Evolutionary conservation across 1,139 yeast species (phyloP).

Genomic region (Diutina siamensis): DNA sequence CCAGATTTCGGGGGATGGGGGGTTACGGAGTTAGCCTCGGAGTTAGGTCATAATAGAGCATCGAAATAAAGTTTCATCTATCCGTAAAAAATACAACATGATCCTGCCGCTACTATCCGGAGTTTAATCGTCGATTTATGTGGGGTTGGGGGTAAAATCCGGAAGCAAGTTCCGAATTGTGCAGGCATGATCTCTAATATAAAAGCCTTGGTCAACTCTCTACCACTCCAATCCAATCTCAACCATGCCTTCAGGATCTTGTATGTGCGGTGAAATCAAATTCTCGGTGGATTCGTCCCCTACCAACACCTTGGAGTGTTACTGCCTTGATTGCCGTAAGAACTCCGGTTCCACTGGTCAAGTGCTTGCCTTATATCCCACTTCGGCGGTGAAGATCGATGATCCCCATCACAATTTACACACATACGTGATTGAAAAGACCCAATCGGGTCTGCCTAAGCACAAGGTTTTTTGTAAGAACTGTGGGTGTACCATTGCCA

Average conservation of each 20-base stretch:
- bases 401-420: background rate
- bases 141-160: background rate
- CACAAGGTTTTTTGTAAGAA: background rate
- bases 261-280: background rate
- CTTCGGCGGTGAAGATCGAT: background rate
- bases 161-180: background rate
- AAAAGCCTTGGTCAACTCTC: background rate
- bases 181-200: background rate
- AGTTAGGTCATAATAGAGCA: too few species aligned
- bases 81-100: background rate
- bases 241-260: background rate
- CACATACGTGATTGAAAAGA: background rate
- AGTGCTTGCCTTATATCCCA: background rate
- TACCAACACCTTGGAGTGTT: background rate
- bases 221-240: background rate
- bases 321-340: constrained; percentile 3
- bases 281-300: background rate
- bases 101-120: too few species aligned
- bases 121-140: too few species aligned
- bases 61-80: too few species aligned
- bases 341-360: background rate
- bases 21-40: too few species aligned
- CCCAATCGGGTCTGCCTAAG: constrained; percentile 1
- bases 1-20: too few species aligned
- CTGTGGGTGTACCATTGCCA: constrained; percentile 6